phyloP scores from a whole-genome alignment of 352 stramenopile species.

The Stephanocyclus meneghinianus region DNA sequence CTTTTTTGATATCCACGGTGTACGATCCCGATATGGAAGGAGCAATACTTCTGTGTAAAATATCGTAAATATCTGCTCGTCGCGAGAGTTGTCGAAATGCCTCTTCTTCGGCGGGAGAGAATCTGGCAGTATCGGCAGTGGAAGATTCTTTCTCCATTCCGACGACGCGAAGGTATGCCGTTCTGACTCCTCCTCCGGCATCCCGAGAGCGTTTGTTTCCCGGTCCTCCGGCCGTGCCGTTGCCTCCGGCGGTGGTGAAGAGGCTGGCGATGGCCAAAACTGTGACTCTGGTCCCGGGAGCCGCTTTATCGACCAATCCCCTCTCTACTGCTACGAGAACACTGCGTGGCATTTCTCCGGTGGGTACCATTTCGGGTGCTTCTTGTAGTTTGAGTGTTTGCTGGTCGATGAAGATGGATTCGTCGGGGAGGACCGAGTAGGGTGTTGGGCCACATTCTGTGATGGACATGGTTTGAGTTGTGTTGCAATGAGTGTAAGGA shows the following conservation, averaged over 20 bases:
- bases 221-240: conserved; percentile 18
- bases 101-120: conserved; percentile 96
- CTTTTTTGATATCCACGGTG: conserved; percentile 96
- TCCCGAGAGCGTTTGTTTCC: conserved; percentile 60
- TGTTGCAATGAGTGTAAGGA: not conserved
- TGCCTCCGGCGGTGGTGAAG: conserved; percentile 82
- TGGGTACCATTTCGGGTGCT: conserved; percentile 94
- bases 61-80: conserved; percentile 91
- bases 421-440: conserved; percentile 93
- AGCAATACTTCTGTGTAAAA: conserved; percentile 87
- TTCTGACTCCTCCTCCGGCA: conserved; percentile 85
- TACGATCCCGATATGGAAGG: conserved; percentile 95
- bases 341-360: conserved; percentile 97
- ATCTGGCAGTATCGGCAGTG: conserved; percentile 89
- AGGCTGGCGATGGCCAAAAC: conserved; percentile 95
- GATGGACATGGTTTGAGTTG: not conserved
- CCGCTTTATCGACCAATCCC: conserved; percentile 92
- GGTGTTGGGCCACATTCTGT: conserved; percentile 79
- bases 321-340: conserved; percentile 92
- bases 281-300: conserved; percentile 93
- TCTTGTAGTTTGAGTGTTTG: conserved; percentile 98
- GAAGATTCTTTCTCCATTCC: conserved; percentile 93
- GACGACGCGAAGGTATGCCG: conserved; percentile 93
- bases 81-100: conserved; percentile 92
- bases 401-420: conserved; percentile 93